Evolutionary conservation across 1,284 basidiomycete species (phyloP).

Genomic region (Termitomyces sp.): DNA sequence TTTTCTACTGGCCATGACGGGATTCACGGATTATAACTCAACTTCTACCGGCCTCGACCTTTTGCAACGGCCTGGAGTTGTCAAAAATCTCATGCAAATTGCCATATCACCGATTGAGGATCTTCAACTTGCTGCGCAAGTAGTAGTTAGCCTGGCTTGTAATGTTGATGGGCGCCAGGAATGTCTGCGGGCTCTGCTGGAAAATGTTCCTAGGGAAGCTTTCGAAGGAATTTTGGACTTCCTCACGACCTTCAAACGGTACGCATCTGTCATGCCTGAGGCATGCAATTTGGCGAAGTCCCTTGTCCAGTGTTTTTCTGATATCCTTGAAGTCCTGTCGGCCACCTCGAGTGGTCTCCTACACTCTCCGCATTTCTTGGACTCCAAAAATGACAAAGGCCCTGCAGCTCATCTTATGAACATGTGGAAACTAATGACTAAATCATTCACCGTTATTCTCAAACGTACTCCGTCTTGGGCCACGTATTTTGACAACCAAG

Average conservation of each 20-base stretch:
- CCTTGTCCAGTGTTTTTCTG: conserved; percentile 86
- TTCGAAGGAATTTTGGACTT: conserved; percentile 67
- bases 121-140: conserved; percentile 70
- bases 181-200: conserved; percentile 75
- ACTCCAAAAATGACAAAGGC: conserved; percentile 36
- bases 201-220: conserved; percentile 56
- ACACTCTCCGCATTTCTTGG: conserved; percentile 52
- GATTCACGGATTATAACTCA: conserved; percentile 53
- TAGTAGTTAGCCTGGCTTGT: conserved; percentile 74
- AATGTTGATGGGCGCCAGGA: conserved; percentile 84
- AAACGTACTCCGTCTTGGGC: conserved; percentile 81
- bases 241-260: conserved; percentile 60
- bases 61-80: conserved; percentile 46
- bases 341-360: conserved; percentile 66
- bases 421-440: conserved; percentile 82
- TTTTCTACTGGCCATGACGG: conserved; percentile 58
- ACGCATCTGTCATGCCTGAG: conserved; percentile 68
- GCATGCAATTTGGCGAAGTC: conserved; percentile 83
- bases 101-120: conserved; percentile 78
- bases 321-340: conserved; percentile 85
- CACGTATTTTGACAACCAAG: conserved; percentile 67
- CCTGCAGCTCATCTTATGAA: conserved; percentile 54
- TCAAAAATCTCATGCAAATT: conserved; percentile 56
- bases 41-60: conserved; percentile 46
- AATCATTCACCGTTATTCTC: conserved; percentile 79